Evolutionary conservation across 176 grass and related monocot genomes (phyloP), one percentile per base, ranked within the genome.

Genomic region (Tillandsia leiboldiana): DNA sequence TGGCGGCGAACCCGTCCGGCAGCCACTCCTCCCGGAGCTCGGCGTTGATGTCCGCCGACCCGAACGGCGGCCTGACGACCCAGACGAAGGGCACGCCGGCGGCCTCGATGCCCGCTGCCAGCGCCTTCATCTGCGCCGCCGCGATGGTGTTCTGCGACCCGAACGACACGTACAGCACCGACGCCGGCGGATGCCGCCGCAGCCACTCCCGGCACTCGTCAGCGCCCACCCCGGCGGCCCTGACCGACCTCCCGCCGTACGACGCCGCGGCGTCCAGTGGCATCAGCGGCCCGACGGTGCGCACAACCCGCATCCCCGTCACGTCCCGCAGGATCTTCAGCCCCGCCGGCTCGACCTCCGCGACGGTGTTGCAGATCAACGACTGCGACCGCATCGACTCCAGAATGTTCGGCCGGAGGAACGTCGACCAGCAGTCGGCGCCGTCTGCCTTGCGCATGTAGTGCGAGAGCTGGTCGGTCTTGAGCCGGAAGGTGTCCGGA

Each of bases 141-240:
- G 10, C 75, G 81, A 91, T 76, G 63, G 48, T 81, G 85, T 77
- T 83, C 72, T 85, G 89, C 68, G 89, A 91, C 0, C 82, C 85
- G 64, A 91, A 91, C 0, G 78, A 85, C 11, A 91, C 1, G 78
- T 91, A 88, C 20, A 91, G 27, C 1, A 88, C 85, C 1, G 82
- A 88, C 57, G 62, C 71, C 68, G 79, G 65, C 26, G 78, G 65
- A 9, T 71, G 75, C 49, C 48, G 65, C 14, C 85, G 85, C 42
- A 91, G 73, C 85, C 89, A 91, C 58, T 42, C 42, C 48, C 84
- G 12, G 66, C 79, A 77, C 17, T 26, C 2, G 0, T 12, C 0
- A 4, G 73, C 75, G 14, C 53, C 49, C 0, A 74, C 57, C 2
- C 26, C 42, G 4, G 11, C 12, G 9, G 71, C 75, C 0, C 23